Conservation (phyloP, 352 stramenopile species). For the Globisporangium spinosum region DNA sequence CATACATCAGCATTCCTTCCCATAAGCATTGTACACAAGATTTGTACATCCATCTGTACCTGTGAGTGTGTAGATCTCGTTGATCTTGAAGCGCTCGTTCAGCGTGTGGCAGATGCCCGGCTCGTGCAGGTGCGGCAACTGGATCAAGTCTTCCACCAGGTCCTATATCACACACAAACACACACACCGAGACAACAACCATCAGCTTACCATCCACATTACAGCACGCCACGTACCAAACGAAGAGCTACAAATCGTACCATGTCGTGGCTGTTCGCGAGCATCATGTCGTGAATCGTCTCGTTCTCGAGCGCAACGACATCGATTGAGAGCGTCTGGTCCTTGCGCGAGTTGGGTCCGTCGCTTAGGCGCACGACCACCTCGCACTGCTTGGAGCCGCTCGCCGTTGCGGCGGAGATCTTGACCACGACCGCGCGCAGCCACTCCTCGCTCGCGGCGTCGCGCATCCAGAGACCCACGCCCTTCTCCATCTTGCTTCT, state of each 20-base stretch:
- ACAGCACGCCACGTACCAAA: neutral
- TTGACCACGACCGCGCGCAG: conserved; percentile 55
- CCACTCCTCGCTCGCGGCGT: conserved; percentile 67
- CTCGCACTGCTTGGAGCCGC: conserved; percentile 21
- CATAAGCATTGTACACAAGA: neutral
- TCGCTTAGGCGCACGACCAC: conserved; percentile 56
- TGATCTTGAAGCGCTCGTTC: conserved; percentile 89
- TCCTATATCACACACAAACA: conserved; percentile 31
- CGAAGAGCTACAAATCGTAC: conserved; percentile 20
- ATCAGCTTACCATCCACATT: neutral
- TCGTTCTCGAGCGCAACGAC: conserved; percentile 68
- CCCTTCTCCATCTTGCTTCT: conserved; percentile 67
- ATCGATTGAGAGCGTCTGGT: conserved; percentile 50
- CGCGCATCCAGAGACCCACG: conserved; percentile 71
- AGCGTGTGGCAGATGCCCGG: conserved; percentile 92
- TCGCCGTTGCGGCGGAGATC: conserved; percentile 21
- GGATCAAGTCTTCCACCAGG: conserved; percentile 91
- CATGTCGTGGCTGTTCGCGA: conserved; percentile 86
- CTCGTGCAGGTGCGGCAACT: conserved; percentile 92
- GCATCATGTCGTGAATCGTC: conserved; percentile 46
- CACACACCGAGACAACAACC: neutral
- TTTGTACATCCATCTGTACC: conserved; percentile 10
- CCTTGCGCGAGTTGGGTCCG: conserved; percentile 40
- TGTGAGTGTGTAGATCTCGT: conserved; percentile 93
- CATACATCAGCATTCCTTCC: neutral